Conservation (phyloP, 2,329 filamentous ascomycete genomes). For the Cladosporium sp. region DNA sequence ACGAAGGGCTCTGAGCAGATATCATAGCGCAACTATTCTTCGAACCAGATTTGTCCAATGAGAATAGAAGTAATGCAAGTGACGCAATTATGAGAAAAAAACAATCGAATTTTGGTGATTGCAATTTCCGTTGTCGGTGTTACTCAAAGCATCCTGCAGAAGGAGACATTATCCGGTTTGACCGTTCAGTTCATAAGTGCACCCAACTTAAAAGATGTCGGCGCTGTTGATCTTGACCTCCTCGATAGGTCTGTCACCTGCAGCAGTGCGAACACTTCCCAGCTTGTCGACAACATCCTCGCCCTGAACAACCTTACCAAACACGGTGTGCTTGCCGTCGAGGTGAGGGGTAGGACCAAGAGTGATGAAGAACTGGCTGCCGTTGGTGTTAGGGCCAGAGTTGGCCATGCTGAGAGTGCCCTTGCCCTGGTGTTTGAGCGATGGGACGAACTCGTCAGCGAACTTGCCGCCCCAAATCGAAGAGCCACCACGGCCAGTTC, state of each 20-base stretch:
- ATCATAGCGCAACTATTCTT: too few species aligned
- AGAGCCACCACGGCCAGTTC: constrained; percentile 57
- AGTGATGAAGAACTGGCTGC: constrained; percentile 96
- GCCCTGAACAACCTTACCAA: constrained; percentile 82
- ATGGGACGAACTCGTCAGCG: constrained; percentile 80
- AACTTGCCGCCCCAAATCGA: constrained; percentile 86
- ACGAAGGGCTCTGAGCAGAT: too few species aligned
- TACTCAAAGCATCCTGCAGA: not conserved
- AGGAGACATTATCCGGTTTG: not conserved
- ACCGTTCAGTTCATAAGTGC: not conserved
- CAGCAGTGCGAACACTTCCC: constrained; percentile 78
- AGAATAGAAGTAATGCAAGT: too few species aligned
- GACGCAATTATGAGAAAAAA: too few species aligned
- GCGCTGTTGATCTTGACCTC: constrained; percentile 66
- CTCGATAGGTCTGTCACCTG: constrained; percentile 72
- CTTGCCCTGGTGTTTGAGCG: constrained; percentile 69
- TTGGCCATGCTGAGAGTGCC: constrained; percentile 94
- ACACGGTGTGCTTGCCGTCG: constrained; percentile 91
- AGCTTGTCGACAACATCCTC: constrained; percentile 88
- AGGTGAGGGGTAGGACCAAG: constrained; percentile 65
- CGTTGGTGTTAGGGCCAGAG: constrained; percentile 85
- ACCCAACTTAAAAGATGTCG: constrained; percentile 18
- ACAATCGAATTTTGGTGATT: too few species aligned
- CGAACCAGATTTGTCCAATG: too few species aligned
- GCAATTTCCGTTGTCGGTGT: too few species aligned